Conservation (phyloP, 192 early-diverging fungal genomes). For the Gonapodya prolifera region DNA sequence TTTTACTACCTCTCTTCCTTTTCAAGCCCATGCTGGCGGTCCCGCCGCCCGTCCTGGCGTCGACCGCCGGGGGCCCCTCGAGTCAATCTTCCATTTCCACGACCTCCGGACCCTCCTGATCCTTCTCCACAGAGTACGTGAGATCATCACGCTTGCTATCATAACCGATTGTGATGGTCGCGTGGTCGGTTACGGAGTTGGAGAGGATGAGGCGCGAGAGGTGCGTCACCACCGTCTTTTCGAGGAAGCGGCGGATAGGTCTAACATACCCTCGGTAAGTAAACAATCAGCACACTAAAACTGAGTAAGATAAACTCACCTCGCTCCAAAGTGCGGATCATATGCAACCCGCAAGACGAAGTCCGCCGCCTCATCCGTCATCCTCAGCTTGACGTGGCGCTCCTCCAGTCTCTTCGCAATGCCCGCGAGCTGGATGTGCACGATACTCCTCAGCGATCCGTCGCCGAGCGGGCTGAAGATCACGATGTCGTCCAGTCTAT, state of each 20-base stretch:
- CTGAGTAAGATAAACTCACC: too few species aligned
- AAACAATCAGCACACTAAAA: too few species aligned
- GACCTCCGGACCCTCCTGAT: too few species aligned
- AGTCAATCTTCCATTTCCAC: too few species aligned
- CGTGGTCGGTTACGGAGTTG: constrained; percentile 46
- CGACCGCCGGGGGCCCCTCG: too few species aligned
- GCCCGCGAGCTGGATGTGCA: constrained; percentile 51
- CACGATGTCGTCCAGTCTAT: constrained; percentile 91
- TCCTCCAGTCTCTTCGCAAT: constrained; percentile 58
- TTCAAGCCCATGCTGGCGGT: too few species aligned
- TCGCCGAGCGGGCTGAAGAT: constrained; percentile 60
- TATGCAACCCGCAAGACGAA: constrained; percentile 69
- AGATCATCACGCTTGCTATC: too few species aligned
- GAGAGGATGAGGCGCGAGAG: constrained; percentile 56
- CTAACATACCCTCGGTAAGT: too few species aligned
- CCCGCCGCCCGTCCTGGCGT: too few species aligned
- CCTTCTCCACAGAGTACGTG: too few species aligned
- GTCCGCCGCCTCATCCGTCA: constrained; percentile 58
- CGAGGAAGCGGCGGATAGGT: constrained; percentile 82
- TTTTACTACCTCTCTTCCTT: too few species aligned
- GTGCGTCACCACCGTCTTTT: constrained; percentile 72
- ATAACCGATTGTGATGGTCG: constrained; percentile 34
- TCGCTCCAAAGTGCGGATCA: constrained; percentile 88
- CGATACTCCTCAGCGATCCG: constrained; percentile 53
- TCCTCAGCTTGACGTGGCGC: constrained; percentile 54